Evolutionary conservation across 805 yeast species (phyloP), one percentile per base, ranked within the genome.

Genomic region (Ascoidea tarda): DNA sequence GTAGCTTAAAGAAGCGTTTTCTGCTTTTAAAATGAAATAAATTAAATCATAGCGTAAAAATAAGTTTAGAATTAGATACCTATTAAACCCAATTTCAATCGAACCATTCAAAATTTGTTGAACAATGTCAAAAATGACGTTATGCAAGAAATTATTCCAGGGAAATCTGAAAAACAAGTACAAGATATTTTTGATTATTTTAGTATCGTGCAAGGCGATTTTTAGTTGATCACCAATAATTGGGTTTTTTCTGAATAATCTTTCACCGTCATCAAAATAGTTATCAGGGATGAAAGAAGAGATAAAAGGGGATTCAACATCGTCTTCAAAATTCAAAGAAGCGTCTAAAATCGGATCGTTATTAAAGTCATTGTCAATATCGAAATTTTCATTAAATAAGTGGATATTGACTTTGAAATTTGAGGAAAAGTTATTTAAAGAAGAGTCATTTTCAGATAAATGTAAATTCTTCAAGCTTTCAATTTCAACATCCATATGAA

Each of bases 141-240:
- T 86, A 66, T 86, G 95, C 66, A 87, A 76, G 59, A 86, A 86
- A 58, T 86, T 86, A 60, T 86, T 86, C 91, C 93, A 86, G 8
- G 90, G 87, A 62, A 78, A 85, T 53, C 73, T 69, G 60, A 82
- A 81, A 61, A 86, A 83, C 78, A 81, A 82, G 33, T 74, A 69
- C n/a, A 85, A 66, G 12, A 85, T 81, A 14, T 79, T 75, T 12
- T 69, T 63, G 47, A 85, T 71, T 48, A 84, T 77, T 21, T 72
- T 70, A 60, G 83, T 82, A 58, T 85, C 91, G 51, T 77, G 73
- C 44, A 86, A 65, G 50, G 82, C 75, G 54, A 83, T 81, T 60
- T 86, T 86, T 62, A 86, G 74, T 55, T 72, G 73, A 62, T 86
- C 93, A 21, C 95, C 95, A 45, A 81, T 78, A 28, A 81, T 77